phyloP scores from a whole-genome alignment of 148 eudicot genomes.

The Camellia sinensis region DNA sequence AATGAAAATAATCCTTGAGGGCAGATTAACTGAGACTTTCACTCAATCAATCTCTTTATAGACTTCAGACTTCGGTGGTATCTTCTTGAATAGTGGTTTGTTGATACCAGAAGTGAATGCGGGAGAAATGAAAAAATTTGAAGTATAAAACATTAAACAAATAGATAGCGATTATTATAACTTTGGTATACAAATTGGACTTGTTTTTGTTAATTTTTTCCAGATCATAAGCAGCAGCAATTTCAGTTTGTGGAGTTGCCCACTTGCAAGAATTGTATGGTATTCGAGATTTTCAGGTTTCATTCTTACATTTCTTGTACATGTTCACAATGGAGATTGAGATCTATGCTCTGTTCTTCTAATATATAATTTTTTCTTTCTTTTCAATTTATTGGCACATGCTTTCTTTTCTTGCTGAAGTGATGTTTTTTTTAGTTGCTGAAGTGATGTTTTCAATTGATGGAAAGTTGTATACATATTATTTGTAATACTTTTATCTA shows the following conservation, averaged over 20 bases:
- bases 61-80: background rate
- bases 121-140: background rate
- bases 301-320: background rate
- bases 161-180: background rate
- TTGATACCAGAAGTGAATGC: background rate
- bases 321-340: background rate
- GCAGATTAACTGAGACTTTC: background rate
- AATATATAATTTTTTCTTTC: no score
- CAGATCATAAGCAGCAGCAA: background rate
- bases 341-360: no score
- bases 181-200: background rate
- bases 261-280: background rate
- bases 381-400: no score
- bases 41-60: background rate
- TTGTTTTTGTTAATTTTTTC: background rate
- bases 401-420: no score
- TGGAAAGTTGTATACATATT: no score
- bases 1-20: slow-evolving; percentile 22
- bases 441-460: no score
- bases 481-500: no score
- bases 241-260: background rate
- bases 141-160: background rate
- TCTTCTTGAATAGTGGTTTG: background rate
- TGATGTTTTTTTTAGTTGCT: no score
- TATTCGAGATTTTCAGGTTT: no score